A percentile compares a stretch with the other conserved stretches of the same genome.
These are phyloP conservation scores for Kandelia obovata DNA, from an alignment of 345 rosid genomes.

Conservation along the genomic window DNA sequence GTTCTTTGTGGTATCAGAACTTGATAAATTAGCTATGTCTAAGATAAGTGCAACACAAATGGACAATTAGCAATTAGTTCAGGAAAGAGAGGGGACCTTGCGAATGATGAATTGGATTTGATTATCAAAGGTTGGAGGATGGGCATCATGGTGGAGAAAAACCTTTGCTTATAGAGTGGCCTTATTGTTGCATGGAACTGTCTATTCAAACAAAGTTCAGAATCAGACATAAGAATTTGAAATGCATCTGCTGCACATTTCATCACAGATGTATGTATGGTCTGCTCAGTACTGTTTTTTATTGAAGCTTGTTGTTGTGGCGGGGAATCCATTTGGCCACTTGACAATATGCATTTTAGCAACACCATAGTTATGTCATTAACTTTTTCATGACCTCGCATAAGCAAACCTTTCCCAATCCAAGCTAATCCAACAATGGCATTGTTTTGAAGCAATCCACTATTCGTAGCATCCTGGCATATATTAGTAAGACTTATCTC, in stretches of 20 bases:
- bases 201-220: slow-evolving; percentile 61
- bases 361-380: slow-evolving; percentile 55
- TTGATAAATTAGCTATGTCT: not conserved
- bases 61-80: slow-evolving; percentile 3
- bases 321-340: slow-evolving; percentile 19
- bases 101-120: slow-evolving; percentile 42
- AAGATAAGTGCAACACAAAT: not conserved
- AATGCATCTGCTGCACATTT: slow-evolving; percentile 85
- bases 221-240: slow-evolving; percentile 68
- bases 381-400: slow-evolving; percentile 79
- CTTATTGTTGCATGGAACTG: slow-evolving; percentile 68
- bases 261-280: slow-evolving; percentile 38
- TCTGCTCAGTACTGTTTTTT: slow-evolving; percentile 25
- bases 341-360: slow-evolving; percentile 53
- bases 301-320: slow-evolving; percentile 14
- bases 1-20: not conserved
- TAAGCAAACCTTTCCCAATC: slow-evolving; percentile 91
- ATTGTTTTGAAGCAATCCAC: slow-evolving; percentile 44
- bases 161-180: slow-evolving; percentile 92
- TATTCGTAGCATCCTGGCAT: slow-evolving; percentile 35
- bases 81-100: slow-evolving; percentile 43
- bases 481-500: slow-evolving; percentile 33
- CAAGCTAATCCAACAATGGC: slow-evolving; percentile 78
- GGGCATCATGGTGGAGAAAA: slow-evolving; percentile 65
- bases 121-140: slow-evolving; percentile 56